Evolutionary conservation across 192 early-diverging fungal genomes (phyloP).

Genomic region (Coemansia asiatica): DNA sequence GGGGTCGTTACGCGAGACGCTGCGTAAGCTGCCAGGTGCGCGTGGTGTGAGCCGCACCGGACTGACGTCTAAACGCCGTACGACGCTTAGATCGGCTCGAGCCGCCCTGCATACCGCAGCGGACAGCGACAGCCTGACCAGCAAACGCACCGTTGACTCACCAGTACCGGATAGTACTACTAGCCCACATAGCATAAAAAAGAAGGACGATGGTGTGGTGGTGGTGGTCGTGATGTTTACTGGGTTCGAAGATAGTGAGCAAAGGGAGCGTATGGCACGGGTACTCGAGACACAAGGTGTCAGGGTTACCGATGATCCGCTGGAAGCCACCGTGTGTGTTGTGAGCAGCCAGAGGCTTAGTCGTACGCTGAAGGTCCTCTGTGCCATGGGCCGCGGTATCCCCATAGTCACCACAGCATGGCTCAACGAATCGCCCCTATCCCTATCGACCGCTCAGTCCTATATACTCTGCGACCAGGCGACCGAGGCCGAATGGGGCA

Average conservation of each 20-base stretch:
- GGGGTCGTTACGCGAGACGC: conserved; percentile 31
- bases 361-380: conserved; percentile 49
- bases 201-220: background rate
- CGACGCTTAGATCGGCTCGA: background rate
- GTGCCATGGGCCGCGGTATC: conserved; percentile 39
- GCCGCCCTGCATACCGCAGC: background rate
- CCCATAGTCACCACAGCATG: conserved; percentile 26
- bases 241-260: conserved; percentile 16
- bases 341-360: conserved; percentile 25
- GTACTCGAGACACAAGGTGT: conserved; percentile 11
- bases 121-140: background rate
- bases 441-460: background rate
- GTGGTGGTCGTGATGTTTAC: conserved; percentile 14
- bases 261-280: background rate
- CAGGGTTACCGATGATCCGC: conserved; percentile 30
- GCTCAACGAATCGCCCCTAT: conserved; percentile 1
- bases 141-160: background rate
- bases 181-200: too few species aligned
- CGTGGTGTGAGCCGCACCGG: conserved; percentile 29
- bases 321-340: conserved; percentile 30
- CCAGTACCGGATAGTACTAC: background rate
- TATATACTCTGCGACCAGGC: conserved; percentile 20
- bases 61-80: conserved; percentile 19
- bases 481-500: conserved; percentile 38
- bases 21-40: conserved; percentile 33